Base-by-base conservation (phyloP, 805 yeast genomes). In the Dipodascus geniculatus region DNA sequence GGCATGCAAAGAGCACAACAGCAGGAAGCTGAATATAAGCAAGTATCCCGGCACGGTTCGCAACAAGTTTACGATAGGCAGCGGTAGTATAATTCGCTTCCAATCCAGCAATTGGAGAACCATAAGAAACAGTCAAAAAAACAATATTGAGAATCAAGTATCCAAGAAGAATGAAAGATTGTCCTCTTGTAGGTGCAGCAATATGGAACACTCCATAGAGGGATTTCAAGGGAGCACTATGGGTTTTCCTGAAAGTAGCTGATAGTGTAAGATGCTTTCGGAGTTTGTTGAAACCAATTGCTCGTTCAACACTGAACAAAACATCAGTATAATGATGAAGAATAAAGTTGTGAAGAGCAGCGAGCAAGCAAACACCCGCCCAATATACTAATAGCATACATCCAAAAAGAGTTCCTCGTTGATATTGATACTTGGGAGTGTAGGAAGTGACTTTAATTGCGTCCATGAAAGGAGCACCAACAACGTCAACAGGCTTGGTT, bases 1-100 rank as follows among this genome's bases (percentile, higher is more conserved):
- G 72, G 31, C 84, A 83, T 3, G 75, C 81, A 68, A 86, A 91
- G 53, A 75, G 68, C 68, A 82, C 82, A 2, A 62, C 54, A 42
- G 66, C 55, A 9, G 67, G 69, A 0, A 71, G 52, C 63, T 78
- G 69, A 3, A 70, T 87, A n/a, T 74, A 70, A 2, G 73, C 64
- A 48, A 79, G 61, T 22, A 81, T 72, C 1, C 81, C 85, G 1
- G 81, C 61, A 59, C 87, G 70, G 58, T 80, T 93, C 3, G 61
- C 63, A 16, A 60, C 16, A 49, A 54, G 77, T 75, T 50, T 67
- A 58, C 56, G 65, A 74, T 28, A 78, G 65, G 23, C 8, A 9
- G n/a, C 6, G n/a, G 4, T 20, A n/a, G 8, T 14, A 47, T 23
- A 23, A 14, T 22, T 22, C 4, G 24, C 31, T 8, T 47, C 31